Evolutionary conservation across 73 alveolate genomes (phyloP).

Genomic region (Uronychia binucleata): DNA sequence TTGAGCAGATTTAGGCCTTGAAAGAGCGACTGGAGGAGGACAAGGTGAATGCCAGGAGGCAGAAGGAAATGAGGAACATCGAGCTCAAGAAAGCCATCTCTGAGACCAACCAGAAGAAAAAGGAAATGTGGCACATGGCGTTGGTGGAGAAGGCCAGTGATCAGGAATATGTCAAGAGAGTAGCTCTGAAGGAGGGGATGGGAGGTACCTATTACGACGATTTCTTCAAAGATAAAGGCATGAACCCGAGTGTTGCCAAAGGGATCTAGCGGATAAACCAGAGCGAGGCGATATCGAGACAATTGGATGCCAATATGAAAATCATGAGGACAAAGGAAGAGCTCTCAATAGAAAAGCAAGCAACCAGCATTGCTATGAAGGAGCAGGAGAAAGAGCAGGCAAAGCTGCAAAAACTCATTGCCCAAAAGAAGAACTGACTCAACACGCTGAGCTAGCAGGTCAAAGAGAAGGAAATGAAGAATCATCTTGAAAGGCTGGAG

Average conservation of each 20-base stretch:
- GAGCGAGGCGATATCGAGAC: neutral
- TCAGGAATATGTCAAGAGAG: neutral
- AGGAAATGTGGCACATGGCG: neutral
- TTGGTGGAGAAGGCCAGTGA: neutral
- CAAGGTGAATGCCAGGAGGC: neutral
- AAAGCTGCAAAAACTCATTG: neutral
- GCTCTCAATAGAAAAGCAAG: neutral
- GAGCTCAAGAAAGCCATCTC: neutral
- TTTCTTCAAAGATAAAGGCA: neutral
- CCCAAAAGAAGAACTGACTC: neutral
- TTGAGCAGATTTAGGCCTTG: neutral
- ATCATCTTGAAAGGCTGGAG: neutral
- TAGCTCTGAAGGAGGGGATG: neutral
- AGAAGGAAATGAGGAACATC: neutral
- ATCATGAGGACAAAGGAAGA: neutral
- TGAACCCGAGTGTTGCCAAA: neutral
- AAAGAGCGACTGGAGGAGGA: neutral
- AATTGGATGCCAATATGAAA: neutral
- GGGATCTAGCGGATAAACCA: neutral
- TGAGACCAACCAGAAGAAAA: neutral
- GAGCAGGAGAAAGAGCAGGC: neutral
- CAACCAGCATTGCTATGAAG: neutral
- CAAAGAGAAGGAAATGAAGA: neutral
- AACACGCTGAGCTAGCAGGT: neutral
- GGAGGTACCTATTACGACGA: neutral